These are phyloP conservation scores for Tanacetum coccineum DNA, from an alignment of 129 eudicot species.

Conservation along the genomic window DNA sequence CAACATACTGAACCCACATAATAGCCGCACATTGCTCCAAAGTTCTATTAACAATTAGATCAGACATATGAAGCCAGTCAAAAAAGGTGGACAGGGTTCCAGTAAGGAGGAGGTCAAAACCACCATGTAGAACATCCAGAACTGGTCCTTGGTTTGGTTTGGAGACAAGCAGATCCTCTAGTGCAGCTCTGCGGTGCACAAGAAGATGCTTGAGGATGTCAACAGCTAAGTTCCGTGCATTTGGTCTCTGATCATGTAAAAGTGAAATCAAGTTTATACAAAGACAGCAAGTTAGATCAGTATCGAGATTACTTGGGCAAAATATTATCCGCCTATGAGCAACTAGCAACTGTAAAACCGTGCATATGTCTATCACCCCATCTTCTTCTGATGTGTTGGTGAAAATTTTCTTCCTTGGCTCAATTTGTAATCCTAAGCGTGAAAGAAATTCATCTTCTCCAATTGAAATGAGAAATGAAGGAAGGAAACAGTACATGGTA, in stretches of 20 bases:
- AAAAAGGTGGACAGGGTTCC: conserved; percentile 62
- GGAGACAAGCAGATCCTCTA: conserved; percentile 84
- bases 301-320: conserved; percentile 86
- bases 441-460: conserved; percentile 89
- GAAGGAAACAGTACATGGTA: conserved; percentile 82
- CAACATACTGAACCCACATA: conserved; percentile 93
- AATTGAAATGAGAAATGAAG: conserved; percentile 62
- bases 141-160: conserved; percentile 84
- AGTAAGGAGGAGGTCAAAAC: conserved; percentile 84
- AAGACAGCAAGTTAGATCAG: conserved; percentile 83
- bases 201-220: conserved; percentile 84
- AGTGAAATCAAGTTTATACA: conserved; percentile 80
- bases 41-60: conserved; percentile 56
- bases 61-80: conserved; percentile 77
- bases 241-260: conserved; percentile 62
- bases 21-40: conserved; percentile 89
- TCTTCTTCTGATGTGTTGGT: conserved; percentile 46
- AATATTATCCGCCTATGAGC: conserved; percentile 78
- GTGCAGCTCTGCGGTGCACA: conserved; percentile 78
- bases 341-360: conserved; percentile 77
- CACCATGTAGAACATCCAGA: conserved; percentile 83
- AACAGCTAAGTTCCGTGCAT: conserved; percentile 61
- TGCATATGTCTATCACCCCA: conserved; percentile 60
- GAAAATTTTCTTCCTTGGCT: conserved; percentile 40
- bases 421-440: conserved; percentile 65